These are phyloP conservation scores for Pythium sp. DNA, from an alignment of 352 stramenopile species.

Conservation along the genomic window DNA sequence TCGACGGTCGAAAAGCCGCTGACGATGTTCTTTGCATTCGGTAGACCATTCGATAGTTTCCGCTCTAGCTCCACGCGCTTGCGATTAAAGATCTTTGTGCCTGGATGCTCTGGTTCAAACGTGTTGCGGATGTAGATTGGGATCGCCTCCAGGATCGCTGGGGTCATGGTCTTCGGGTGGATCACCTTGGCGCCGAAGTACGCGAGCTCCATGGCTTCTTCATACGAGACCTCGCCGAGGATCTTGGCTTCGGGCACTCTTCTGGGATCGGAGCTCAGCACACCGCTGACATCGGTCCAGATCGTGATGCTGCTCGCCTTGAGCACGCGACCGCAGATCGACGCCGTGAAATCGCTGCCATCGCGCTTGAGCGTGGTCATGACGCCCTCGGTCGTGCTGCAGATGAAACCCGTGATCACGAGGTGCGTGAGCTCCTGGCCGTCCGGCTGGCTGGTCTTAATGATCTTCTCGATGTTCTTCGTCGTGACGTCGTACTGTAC, in stretches of 20 bases:
- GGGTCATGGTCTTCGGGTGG: slow-evolving; percentile 96
- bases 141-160: slow-evolving; percentile 87
- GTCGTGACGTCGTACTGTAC: slow-evolving; percentile 76
- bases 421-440: slow-evolving; percentile 64
- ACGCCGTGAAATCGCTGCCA: slow-evolving; percentile 96
- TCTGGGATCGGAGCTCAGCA: slow-evolving; percentile 93
- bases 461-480: slow-evolving; percentile 58
- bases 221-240: slow-evolving; percentile 92
- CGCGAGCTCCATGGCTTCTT: slow-evolving; percentile 97
- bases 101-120: slow-evolving; percentile 87
- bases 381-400: slow-evolving; percentile 92
- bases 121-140: slow-evolving; percentile 98
- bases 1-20: slow-evolving; percentile 93
- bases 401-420: slow-evolving; percentile 97
- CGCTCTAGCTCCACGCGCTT: slow-evolving; percentile 59
- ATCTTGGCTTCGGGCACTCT: slow-evolving; percentile 91
- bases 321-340: slow-evolving; percentile 94
- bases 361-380: slow-evolving; percentile 95
- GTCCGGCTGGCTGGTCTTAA: slow-evolving; percentile 30
- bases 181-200: slow-evolving; percentile 98
- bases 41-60: slow-evolving; percentile 54
- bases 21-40: slow-evolving; percentile 70
- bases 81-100: slow-evolving; percentile 76
- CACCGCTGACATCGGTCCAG: slow-evolving; percentile 97
- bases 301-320: slow-evolving; percentile 91